phyloP scores from a whole-genome alignment of 2,329 filamentous ascomycete genomes.

The Fusarium secorum region DNA sequence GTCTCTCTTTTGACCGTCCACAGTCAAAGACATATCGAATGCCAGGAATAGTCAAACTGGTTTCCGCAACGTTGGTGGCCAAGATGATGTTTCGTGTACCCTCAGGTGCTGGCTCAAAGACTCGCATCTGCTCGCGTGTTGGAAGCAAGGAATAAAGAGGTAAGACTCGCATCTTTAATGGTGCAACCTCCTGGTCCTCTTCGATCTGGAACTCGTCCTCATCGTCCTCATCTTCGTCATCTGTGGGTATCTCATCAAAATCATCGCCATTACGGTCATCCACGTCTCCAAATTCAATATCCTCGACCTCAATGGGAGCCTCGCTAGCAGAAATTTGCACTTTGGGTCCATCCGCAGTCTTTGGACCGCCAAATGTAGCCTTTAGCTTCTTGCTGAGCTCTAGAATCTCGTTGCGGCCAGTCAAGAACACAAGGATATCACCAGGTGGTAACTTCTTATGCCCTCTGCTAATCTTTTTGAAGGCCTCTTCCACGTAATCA shows the following conservation, averaged over 20 bases:
- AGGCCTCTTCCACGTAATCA: slow-evolving; percentile 92
- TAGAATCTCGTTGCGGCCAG: slow-evolving; percentile 90
- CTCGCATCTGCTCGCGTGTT: slow-evolving; percentile 86
- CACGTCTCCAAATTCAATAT: slow-evolving; percentile 79
- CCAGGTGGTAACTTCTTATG: slow-evolving; percentile 91
- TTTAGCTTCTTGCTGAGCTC: slow-evolving; percentile 83
- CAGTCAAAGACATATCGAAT: slow-evolving; percentile 97
- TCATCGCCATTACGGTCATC: slow-evolving; percentile 70
- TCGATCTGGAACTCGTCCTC: slow-evolving; percentile 77
- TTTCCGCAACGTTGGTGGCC: slow-evolving; percentile 96
- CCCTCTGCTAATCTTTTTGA: slow-evolving; percentile 84
- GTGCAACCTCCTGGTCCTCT: slow-evolving; percentile 65
- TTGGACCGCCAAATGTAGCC: slow-evolving; percentile 67
- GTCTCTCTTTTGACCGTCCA: slow-evolving; percentile 89
- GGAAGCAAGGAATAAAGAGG: slow-evolving; percentile 93
- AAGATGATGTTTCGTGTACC: slow-evolving; percentile 86
- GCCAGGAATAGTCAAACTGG: slow-evolving; percentile 93
- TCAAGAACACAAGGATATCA: slow-evolving; percentile 92
- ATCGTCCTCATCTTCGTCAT: slow-evolving; percentile 64
- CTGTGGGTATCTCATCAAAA: slow-evolving; percentile 66
- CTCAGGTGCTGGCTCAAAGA: slow-evolving; percentile 86
- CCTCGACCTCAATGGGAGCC: slow-evolving; percentile 82
- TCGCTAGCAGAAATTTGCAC: slow-evolving; percentile 81
- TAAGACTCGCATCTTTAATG: slow-evolving; percentile 83
- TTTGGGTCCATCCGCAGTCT: slow-evolving; percentile 66